Evolutionary conservation across 2,329 filamentous ascomycete genomes (phyloP), one percentile per base, ranked within the genome.

Genomic region (Colletotrichum eremochloae): DNA sequence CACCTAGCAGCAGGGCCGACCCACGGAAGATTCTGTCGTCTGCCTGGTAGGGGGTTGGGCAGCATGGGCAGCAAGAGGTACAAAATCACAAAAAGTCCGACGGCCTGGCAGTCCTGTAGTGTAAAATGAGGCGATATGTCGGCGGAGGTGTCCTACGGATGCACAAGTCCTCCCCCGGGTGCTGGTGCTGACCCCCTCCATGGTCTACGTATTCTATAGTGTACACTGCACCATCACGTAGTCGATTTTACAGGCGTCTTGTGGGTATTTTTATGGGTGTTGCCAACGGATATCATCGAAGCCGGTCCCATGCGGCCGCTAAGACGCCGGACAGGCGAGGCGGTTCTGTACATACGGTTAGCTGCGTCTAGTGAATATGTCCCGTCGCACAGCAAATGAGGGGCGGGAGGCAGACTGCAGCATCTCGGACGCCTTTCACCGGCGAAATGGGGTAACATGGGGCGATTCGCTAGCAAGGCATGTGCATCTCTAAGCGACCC

Each of bases 191-290:
- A 42, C 14, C 2, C 38, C 3, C 9, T 40, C 38, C 9, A 12
- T 40, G 14, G 14, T 18, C 40, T 42, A 42, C 11, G 42, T 46
- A 5, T 20, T n/a, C 18, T n/a, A 20, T n/a, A 46, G 18, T 46
- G 44, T 46, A n/a, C 11, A 46, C 44, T n/a, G n/a, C 8, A 44
- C 42, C 38, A n/a, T 20, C 20, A 46, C 24, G 24, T 46, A 8
- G 2, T 46, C 8, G 44, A 9, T 46, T 46, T 44, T 64, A 36
- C 61, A 52, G 52, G 5, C 56, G 5, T 40, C 33, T 29, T 68
- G 57, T 71, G 64, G 68, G 44, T 52, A 36, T 40, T 52, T 40
- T 52, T 55, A 42, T 63, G 57, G 64, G 48, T 67, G 55, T 48
- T 40, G 38, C 36, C 63, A 61, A 55, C 55, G 46, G 46, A 53